Percentiles rank a stretch among this genome's conserved stretches.
These are phyloP conservation scores for Eucalyptus melliodora DNA, from an alignment of 345 rosid genomes.

Conservation along the genomic window DNA sequence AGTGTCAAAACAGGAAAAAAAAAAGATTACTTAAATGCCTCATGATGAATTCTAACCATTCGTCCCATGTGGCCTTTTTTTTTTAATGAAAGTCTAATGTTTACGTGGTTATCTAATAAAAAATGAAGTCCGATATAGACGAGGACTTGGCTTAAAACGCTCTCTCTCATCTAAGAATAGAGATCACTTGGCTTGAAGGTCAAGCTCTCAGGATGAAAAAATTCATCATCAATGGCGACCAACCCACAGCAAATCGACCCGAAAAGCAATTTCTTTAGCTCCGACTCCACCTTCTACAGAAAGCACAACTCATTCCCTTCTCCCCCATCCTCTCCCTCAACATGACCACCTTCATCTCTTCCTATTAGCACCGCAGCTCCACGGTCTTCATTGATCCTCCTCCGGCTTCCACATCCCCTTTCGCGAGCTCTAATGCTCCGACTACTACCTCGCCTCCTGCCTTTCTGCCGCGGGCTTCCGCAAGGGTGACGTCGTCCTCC, in stretches of 20 bases:
- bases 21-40: neutral
- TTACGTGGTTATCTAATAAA: neutral
- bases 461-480: fast-evolving
- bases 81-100: neutral
- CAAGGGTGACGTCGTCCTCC: neutral
- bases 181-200: too few relatives aligned
- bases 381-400: neutral
- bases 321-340: neutral
- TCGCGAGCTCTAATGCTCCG: neutral
- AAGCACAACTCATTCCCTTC: neutral
- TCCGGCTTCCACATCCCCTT: neutral
- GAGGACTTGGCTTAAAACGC: neutral
- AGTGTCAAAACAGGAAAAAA: too few relatives aligned
- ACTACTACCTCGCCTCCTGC: neutral
- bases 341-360: neutral
- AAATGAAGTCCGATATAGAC: neutral
- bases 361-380: neutral
- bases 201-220: neutral
- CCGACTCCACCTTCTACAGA: neutral
- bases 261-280: neutral
- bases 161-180: neutral
- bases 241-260: neutral
- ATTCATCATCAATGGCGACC: too few relatives aligned
- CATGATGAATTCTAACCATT: fast-evolving
- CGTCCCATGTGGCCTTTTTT: neutral